These are phyloP conservation scores for Dioscorea zingiberensis DNA, from an alignment of 106 monocot genomes.

Conservation along the genomic window DNA sequence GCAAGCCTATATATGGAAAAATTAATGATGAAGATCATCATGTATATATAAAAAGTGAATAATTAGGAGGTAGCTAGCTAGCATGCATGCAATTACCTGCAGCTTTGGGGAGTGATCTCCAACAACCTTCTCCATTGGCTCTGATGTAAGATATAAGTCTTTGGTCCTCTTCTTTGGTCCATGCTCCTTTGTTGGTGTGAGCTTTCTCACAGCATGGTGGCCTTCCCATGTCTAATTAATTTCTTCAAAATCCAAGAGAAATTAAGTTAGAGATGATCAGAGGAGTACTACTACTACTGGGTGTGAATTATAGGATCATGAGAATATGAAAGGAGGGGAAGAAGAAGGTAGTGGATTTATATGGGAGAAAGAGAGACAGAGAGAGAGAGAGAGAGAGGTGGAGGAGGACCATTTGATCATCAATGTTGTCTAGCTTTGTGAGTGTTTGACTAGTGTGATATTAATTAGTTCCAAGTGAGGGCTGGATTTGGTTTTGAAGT, in stretches of 20 bases:
- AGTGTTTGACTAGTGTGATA: no score
- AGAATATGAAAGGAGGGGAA: background rate
- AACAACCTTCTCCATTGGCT: conserved; percentile 78
- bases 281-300: no score
- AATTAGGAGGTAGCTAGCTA: no score
- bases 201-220: conserved; percentile 95
- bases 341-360: background rate
- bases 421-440: no score
- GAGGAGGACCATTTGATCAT: no score
- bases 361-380: background rate
- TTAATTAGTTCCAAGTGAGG: no score
- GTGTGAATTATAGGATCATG: background rate
- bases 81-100: conserved; percentile 35
- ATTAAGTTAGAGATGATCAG: no score
- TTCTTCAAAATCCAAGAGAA: background rate
- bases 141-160: conserved; percentile 78
- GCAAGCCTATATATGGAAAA: conserved; percentile 44
- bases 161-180: conserved; percentile 93
- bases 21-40: background rate
- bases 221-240: conserved; percentile 48
- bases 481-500: no score
- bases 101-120: conserved; percentile 89
- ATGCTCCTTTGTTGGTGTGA: conserved; percentile 96
- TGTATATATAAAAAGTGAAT: background rate
- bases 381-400: no score